Base-by-base conservation (phyloP, 2,329 filamentous ascomycete genomes). In the Alternaria alternata region DNA sequence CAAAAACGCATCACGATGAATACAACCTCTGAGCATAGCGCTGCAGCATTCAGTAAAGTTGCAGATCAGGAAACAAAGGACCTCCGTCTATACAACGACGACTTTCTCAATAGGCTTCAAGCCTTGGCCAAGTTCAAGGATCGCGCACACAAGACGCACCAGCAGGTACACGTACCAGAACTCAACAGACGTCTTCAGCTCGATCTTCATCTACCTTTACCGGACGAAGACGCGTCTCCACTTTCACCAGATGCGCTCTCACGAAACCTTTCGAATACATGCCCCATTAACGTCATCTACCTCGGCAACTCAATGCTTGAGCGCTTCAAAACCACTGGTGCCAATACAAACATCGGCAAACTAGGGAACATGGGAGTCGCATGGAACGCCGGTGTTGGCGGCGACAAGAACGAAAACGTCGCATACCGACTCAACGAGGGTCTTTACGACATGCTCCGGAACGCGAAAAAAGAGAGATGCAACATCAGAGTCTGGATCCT, bases 221-320 rank as follows among this genome's bases (percentile, higher is more conserved):
- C 43, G 0, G 4, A 4, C 24, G 3, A 30, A 18, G 14, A 46
- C 2, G 16, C 9, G 28, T 14, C 28, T 28, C 12, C 43, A 11
- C 28, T 30, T 30, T 30, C 24, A 46, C 8, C 24, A 26, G 42
- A 46, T 7, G 42, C 22, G 14, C 22, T n/a, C 16, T 4, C 11
- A 12, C 42, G 59, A 38, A 48, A 66, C n/a, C 36, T 66, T 5
- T n/a, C 53, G 14, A 66, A 62, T n/a, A 61, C 18, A 3, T 51
- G 36, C 2, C 34, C 18, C 5, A 61, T 67, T 7, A 43, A 42
- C 14, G 51, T 58, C 18, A 32, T 67, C 22, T 69, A 65, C 26
- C 61, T 66, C 12, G 61, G 61, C n/a, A 68, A 63, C 52, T 66
- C 63, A 0, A 68, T 66, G 65, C 63, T 68, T 26, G 63, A 66